Evolutionary conservation across 1,284 basidiomycete genomes (phyloP).

Genomic region (Heimioporus punctisporus): DNA sequence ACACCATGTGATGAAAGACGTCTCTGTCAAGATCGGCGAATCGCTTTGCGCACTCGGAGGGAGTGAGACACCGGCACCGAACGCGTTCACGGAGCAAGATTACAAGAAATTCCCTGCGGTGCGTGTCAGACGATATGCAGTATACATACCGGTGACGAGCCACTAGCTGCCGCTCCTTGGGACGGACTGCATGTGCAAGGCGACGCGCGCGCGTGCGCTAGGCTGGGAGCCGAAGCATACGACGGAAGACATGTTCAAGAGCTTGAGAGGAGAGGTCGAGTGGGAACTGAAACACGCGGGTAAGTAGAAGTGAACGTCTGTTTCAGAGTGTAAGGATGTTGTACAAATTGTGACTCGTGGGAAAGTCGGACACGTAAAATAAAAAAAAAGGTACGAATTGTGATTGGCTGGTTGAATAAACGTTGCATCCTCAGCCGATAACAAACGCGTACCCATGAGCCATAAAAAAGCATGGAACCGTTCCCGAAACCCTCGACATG

Average conservation of each 20-base stretch:
- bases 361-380: too few relatives aligned
- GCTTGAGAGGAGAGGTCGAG: conserved; percentile 45
- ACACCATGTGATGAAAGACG: conserved; percentile 40
- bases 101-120: conserved; percentile 24
- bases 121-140: not conserved
- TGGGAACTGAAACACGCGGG: conserved; percentile 18
- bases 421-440: too few relatives aligned
- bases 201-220: conserved; percentile 51
- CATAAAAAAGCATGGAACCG: too few relatives aligned
- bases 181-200: conserved; percentile 52
- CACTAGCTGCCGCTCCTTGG: conserved; percentile 46
- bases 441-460: too few relatives aligned
- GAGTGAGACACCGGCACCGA: conserved; percentile 33
- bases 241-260: conserved; percentile 47
- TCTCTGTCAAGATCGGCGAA: conserved; percentile 29
- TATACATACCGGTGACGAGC: not conserved
- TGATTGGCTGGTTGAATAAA: too few relatives aligned
- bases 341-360: too few relatives aligned
- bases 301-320: too few relatives aligned
- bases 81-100: conserved; percentile 35
- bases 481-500: too few relatives aligned
- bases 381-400: too few relatives aligned
- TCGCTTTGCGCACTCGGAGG: conserved; percentile 31
- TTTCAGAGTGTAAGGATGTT: too few relatives aligned
- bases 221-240: conserved; percentile 57